Conservation (phyloP, 805 yeast species). For the Lachancea nothofagi region DNA sequence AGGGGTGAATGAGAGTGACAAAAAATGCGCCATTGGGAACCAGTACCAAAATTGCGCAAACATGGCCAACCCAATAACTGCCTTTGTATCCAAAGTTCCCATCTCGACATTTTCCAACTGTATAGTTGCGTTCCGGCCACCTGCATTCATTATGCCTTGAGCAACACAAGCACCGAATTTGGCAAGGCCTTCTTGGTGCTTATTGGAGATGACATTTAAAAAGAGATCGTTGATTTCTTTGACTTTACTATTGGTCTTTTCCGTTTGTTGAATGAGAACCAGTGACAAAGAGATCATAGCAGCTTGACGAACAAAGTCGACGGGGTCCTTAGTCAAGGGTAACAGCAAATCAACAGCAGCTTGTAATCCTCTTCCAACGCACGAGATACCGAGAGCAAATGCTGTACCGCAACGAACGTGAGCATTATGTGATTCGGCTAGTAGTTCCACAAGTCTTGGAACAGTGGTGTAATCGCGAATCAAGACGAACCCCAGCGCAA, state of each 20-base stretch:
- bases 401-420: slow-evolving; percentile 98
- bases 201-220: slow-evolving; percentile 71
- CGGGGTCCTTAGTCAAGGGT: slow-evolving; percentile 88
- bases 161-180: slow-evolving; percentile 96
- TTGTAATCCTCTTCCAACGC: slow-evolving; percentile 88
- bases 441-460: slow-evolving; percentile 88
- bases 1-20: slow-evolving; percentile 87
- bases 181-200: slow-evolving; percentile 94
- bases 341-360: slow-evolving; percentile 89
- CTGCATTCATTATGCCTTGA: slow-evolving; percentile 97
- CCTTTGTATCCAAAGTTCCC: slow-evolving; percentile 82
- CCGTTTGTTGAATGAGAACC: slow-evolving; percentile 87
- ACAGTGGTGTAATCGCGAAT: slow-evolving; percentile 88
- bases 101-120: slow-evolving; percentile 83
- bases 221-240: slow-evolving; percentile 67
- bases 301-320: slow-evolving; percentile 97
- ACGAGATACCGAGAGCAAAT: slow-evolving; percentile 91
- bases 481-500: slow-evolving; percentile 83
- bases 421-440: slow-evolving; percentile 93
- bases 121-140: slow-evolving; percentile 96
- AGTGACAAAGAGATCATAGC: slow-evolving; percentile 88
- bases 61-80: slow-evolving; percentile 85
- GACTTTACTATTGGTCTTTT: slow-evolving; percentile 73
- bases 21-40: slow-evolving; percentile 94
- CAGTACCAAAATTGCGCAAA: slow-evolving; percentile 97